Base-by-base conservation (phyloP, 2,329 filamentous ascomycete species). In the Sporothrix brunneoviolacea region DNA sequence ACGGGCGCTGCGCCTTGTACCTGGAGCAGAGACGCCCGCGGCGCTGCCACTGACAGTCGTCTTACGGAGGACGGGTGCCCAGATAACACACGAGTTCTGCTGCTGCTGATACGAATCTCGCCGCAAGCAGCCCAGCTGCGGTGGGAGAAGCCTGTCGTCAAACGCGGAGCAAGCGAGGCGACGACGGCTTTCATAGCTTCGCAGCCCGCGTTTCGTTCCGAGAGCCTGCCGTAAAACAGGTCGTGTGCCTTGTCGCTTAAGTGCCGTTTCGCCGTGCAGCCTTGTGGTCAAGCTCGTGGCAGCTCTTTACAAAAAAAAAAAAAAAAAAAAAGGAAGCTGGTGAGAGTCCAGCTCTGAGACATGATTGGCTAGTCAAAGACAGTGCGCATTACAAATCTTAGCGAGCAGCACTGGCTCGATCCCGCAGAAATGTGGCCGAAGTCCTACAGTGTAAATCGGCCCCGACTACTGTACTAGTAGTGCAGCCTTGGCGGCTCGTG, bases 361-460 rank as follows among this genome's bases (percentile, higher is more conserved):
- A 47, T 51, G 50, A 51, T 51, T 51, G 50, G 50, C 16, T 13
- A 19, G 43, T 4, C 15, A 19, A 9, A 22, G 10, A 43, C 50
- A 27, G 50, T 51, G 50, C 38, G 43, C 45, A 32, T n/a, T n/a
- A 3, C 19, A 30, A 12, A 12, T 33, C 28, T 30, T 35, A 41
- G 49, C 30, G 30, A 47, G 42, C 9, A 3, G 33, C 33, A 32
- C 33, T 42, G 40, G 21, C 33, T 27, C 18, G n/a, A n/a, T n/a
- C n/a, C n/a, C n/a, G n/a, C n/a, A n/a, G n/a, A n/a, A n/a, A n/a
- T n/a, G n/a, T n/a, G n/a, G n/a, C n/a, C n/a, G n/a, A n/a, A n/a
- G n/a, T n/a, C n/a, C n/a, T n/a, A n/a, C n/a, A n/a, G n/a, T n/a
- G n/a, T n/a, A 24, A 18, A 28, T 24, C 22, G 24, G 22, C 30